Evolutionary conservation across 805 yeast species (phyloP).

Genomic region (Teunomyces aglyptinius): DNA sequence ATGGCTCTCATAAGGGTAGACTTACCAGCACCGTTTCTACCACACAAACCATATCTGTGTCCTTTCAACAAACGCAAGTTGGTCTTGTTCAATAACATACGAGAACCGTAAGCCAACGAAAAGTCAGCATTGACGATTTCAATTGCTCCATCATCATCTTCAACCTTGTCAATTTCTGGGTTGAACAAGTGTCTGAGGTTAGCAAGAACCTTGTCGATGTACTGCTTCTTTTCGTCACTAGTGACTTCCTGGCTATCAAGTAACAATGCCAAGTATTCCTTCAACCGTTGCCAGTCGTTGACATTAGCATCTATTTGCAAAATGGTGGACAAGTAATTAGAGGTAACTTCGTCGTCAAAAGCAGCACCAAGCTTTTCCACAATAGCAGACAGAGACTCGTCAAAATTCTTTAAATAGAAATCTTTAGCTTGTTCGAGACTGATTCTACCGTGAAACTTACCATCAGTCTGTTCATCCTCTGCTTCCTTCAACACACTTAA

Average conservation of each 20-base stretch:
- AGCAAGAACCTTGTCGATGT: conserved; percentile 44
- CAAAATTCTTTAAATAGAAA: conserved; percentile 30
- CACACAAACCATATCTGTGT: conserved; percentile 96
- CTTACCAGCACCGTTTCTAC: conserved; percentile 98
- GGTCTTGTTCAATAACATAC: conserved; percentile 95
- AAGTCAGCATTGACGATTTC: conserved; percentile 93
- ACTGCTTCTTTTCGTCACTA: conserved; percentile 32
- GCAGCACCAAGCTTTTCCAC: conserved; percentile 10
- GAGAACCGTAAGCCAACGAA: conserved; percentile 94
- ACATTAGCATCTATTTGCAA: conserved; percentile 43
- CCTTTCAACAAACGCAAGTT: conserved; percentile 85
- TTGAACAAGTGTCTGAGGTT: conserved; percentile 55
- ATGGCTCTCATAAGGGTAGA: conserved; percentile 96
- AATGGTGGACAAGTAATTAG: conserved; percentile 46
- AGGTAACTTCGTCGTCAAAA: conserved; percentile 36
- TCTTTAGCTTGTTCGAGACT: conserved; percentile 50
- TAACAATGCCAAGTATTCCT: conserved; percentile 48
- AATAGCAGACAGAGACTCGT: conserved; percentile 12
- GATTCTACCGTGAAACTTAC: conserved; percentile 76
- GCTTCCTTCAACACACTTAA: conserved; percentile 79
- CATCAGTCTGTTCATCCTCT: conserved; percentile 62
- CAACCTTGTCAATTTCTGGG: conserved; percentile 42
- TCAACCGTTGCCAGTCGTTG: conserved; percentile 48
- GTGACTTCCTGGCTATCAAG: conserved; percentile 18
- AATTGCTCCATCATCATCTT: conserved; percentile 74